phyloP scores from a whole-genome alignment of 2,329 filamentous ascomycete species.

The Gnomoniopsis smithogilvyi region DNA sequence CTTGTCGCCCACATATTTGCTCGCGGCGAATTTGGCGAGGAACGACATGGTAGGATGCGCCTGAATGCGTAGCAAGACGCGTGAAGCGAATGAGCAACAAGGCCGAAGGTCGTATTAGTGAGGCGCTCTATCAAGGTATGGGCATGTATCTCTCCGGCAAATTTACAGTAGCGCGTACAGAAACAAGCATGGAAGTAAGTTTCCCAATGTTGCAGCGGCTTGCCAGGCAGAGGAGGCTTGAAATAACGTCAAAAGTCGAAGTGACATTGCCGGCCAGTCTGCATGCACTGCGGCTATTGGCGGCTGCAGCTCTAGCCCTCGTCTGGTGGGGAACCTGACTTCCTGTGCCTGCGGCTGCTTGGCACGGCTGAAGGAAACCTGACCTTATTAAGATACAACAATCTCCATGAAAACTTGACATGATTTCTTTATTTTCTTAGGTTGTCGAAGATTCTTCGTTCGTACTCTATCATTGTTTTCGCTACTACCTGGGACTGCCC shows the following conservation, averaged over 20 bases:
- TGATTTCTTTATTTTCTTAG: too few species aligned
- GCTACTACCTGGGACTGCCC: not conserved
- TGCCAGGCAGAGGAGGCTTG: not conserved
- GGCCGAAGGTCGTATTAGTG: not conserved
- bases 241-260: not conserved
- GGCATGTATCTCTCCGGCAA: not conserved
- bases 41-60: conserved; percentile 5
- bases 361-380: too few species aligned
- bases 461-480: too few species aligned
- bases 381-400: too few species aligned
- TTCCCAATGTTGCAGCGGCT: not conserved
- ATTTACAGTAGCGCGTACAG: not conserved
- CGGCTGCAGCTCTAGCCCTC: not conserved
- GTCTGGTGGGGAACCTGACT: not conserved
- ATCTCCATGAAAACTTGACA: too few species aligned
- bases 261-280: not conserved
- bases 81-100: not conserved
- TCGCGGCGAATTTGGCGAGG: conserved; percentile 16
- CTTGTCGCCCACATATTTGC: conserved; percentile 16
- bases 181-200: not conserved
- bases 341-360: not conserved
- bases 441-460: too few species aligned
- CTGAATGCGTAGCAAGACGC: not conserved
- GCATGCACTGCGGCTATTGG: not conserved
- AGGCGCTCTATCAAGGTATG: not conserved